phyloP scores from a whole-genome alignment of 2,329 filamentous ascomycete species.

The Ophiostoma piceae region DNA sequence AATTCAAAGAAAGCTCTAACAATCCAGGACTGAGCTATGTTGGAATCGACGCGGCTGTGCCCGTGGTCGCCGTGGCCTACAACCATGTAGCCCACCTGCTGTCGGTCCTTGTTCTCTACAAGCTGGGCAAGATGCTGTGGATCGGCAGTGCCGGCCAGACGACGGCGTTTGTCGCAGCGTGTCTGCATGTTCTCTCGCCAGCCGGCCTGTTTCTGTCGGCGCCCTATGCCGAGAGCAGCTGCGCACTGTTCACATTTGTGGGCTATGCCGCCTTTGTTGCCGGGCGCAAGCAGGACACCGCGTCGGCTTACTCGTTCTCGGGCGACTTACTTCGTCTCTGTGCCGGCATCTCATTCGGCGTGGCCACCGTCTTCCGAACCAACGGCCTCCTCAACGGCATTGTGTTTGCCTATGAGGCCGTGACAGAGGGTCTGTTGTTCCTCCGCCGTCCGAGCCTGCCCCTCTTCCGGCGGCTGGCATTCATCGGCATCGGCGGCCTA shows the following conservation, averaged over 20 bases:
- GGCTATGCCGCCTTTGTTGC: slow-evolving; percentile 65
- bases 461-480: slow-evolving; percentile 48
- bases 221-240: slow-evolving; percentile 76
- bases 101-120: slow-evolving; percentile 47
- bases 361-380: slow-evolving; percentile 69
- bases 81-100: slow-evolving; percentile 71
- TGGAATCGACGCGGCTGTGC: slow-evolving; percentile 13
- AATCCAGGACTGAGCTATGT: neutral
- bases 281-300: slow-evolving; percentile 35
- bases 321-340: slow-evolving; percentile 52
- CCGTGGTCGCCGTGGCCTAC: slow-evolving; percentile 57
- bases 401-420: slow-evolving; percentile 62
- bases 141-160: slow-evolving; percentile 16
- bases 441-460: slow-evolving; percentile 34
- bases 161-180: slow-evolving; percentile 59
- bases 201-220: slow-evolving; percentile 85
- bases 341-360: slow-evolving; percentile 64
- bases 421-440: slow-evolving; percentile 40
- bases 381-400: slow-evolving; percentile 83
- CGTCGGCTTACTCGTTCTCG: slow-evolving; percentile 29
- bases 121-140: slow-evolving; percentile 27
- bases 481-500: slow-evolving; percentile 61
- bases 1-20: neutral
- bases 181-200: slow-evolving; percentile 77
- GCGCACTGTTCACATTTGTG: slow-evolving; percentile 68